Base-by-base conservation (phyloP, 176 grass and related monocot species). In the Panicum miliaceum region DNA sequence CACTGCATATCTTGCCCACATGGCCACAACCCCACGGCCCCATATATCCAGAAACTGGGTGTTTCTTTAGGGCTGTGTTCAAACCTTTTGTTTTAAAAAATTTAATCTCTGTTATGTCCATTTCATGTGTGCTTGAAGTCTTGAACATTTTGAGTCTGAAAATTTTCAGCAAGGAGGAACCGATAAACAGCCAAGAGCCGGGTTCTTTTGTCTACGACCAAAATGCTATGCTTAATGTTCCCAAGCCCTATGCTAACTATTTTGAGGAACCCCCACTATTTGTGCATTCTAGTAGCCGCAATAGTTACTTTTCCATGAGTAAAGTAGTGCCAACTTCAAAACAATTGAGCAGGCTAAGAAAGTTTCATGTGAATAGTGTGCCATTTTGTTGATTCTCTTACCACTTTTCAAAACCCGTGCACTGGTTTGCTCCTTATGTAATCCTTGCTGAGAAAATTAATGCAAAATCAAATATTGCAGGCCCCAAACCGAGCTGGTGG, bases 401-500 rank as follows among this genome's bases (percentile, higher is more conserved):
- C 22, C n/a, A 64, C 36, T 67, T 5, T 61, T 36, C 12, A 51
- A 64, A 66, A 23, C 20, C 7, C 22, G 43, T 0, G 13, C 14
- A 6, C 0, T 70, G 18, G 12, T 69, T 76, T 32, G 18, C 14
- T 67, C 59, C 37, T 71, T 88, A 34, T 27, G 41, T 32, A 14
- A 62, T 60, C 32, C 37, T 23, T 80, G 5, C 9, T 80, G 16
- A 35, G 23, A 46, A 46, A 51, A n/a, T 82, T 18, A 15, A 15
- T 14, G 3, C 47, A 12, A 65, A 23, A 66, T 42, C 75, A 3
- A 71, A 82, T 36, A 41, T 36, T 86, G 57, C 85, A 98, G 96
- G 96, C 96, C 15, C 79, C 95, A 87, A 98, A 98, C 59, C 86
- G 93, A 78, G 89, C 91, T 81, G 96, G 96, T 75, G 96, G 96